These are phyloP conservation scores for Ophiosphaerella narmari DNA, from an alignment of 2,329 filamentous ascomycete species.

Conservation along the genomic window DNA sequence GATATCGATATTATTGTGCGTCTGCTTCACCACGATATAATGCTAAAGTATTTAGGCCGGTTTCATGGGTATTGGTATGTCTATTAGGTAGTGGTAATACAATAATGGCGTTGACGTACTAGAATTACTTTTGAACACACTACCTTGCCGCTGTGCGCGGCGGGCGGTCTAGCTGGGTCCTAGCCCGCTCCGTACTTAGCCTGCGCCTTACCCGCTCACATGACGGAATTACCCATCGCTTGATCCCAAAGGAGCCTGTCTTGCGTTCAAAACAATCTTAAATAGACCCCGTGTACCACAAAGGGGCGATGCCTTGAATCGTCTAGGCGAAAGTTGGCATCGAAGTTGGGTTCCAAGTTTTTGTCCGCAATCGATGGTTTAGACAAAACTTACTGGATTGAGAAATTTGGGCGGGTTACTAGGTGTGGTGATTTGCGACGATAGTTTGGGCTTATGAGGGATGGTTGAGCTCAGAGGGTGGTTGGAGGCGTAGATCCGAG, in stretches of 20 bases:
- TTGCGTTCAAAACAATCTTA: no score
- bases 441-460: neutral
- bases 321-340: neutral
- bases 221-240: neutral
- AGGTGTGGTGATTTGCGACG: neutral
- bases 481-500: neutral
- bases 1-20: no score
- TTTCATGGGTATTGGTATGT: no score
- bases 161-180: no score
- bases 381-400: constrained; percentile 4
- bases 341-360: neutral
- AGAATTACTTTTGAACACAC: no score
- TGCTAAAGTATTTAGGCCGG: no score
- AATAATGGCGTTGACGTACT: no score
- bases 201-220: neutral
- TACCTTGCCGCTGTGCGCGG: no score
- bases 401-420: neutral
- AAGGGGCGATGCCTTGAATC: neutral
- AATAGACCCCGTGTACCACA: neutral
- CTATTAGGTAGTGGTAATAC: no score
- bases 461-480: neutral
- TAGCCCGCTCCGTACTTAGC: no score
- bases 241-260: no score
- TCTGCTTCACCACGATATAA: no score
- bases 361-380: neutral